Percentiles rank a stretch among this genome's conserved stretches.
Evolutionary conservation across 306 rosid species (phyloP).

Genomic region (Hylodesmum podocarpum): DNA sequence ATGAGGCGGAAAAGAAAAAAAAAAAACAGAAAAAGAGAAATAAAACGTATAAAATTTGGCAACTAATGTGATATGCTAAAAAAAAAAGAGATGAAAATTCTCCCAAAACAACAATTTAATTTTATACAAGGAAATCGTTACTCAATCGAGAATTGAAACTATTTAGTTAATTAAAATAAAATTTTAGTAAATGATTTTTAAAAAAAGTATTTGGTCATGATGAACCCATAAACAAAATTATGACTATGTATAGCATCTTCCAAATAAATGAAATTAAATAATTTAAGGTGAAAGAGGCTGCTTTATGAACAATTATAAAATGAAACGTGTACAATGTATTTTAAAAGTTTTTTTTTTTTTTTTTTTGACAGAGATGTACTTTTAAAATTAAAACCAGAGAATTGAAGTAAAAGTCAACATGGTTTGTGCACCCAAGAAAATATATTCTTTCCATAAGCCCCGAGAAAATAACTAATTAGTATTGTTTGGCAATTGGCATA

Average conservation of each 20-base stretch:
- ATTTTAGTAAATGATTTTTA: neutral
- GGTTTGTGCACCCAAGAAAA: neutral
- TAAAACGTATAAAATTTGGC: neutral
- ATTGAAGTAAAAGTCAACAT: neutral
- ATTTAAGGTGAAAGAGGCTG: neutral
- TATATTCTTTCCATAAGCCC: too few species aligned
- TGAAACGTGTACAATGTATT: neutral
- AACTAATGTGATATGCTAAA: neutral
- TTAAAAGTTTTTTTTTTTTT: too few species aligned
- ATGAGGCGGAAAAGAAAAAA: neutral
- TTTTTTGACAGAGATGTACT: too few species aligned
- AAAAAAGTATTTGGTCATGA: neutral
- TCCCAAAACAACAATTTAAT: neutral
- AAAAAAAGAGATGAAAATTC: neutral
- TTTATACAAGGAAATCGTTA: neutral
- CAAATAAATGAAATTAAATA: neutral
- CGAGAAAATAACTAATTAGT: neutral
- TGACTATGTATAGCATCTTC: neutral
- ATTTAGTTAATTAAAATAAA: neutral
- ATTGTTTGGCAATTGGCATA: neutral
- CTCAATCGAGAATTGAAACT: neutral
- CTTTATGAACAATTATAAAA: neutral
- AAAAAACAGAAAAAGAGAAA: neutral
- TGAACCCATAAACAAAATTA: too few species aligned
- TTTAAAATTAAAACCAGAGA: neutral